Evolutionary conservation across 495 filamentous ascomycete species (phyloP), one percentile per base, ranked within the genome.

Genomic region (Poronia punctata): DNA sequence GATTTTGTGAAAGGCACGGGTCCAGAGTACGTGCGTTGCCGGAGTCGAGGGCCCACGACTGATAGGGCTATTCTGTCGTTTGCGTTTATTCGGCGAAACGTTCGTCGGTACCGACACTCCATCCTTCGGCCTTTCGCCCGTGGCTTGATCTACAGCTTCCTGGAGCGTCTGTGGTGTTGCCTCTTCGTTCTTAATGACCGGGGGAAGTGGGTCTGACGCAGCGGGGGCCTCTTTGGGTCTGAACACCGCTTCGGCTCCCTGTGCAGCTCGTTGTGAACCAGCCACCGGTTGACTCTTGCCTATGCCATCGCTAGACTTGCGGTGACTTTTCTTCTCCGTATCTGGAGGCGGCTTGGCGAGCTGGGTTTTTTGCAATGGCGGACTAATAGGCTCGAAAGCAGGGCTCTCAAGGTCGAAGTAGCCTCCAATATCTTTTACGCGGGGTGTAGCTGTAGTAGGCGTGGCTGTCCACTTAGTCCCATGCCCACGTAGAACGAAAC

Each of bases 1-100:
- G 8, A 86, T 86, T 32, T 84, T 77, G 40, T 82, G 73, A 61
- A 95, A 93, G 18, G 82, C 81, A 19, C 86, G 80, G 14, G 78
- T 80, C 62, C 79, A 82, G 25, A 84, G 64, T 12, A 87, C 78
- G 42, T 79, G 72, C 3, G 70, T 72, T 7, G 76, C 65, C 1
- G 69, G 66, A 14, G 66, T 63, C 10, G 65, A 61, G 5, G 62
- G 53, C 16, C 54, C 66, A 23, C 58, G 61, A 24, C 47, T 57
- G 5, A 54, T 59, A 14, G 65, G 62, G 7, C 56, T 52, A 6
- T 67, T 66, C n/a, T 67, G 65, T 1, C 68, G 60, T 51, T 72
- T 72, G 12, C 69, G 65, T 48, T 72, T 72, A 18, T 46, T 51
- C 16, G 56, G 43, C 18, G 42, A 30, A 24, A 42, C 50, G 30